These are phyloP conservation scores for Avicennia marina DNA, from an alignment of 257 asterid genomes.

Conservation along the genomic window DNA sequence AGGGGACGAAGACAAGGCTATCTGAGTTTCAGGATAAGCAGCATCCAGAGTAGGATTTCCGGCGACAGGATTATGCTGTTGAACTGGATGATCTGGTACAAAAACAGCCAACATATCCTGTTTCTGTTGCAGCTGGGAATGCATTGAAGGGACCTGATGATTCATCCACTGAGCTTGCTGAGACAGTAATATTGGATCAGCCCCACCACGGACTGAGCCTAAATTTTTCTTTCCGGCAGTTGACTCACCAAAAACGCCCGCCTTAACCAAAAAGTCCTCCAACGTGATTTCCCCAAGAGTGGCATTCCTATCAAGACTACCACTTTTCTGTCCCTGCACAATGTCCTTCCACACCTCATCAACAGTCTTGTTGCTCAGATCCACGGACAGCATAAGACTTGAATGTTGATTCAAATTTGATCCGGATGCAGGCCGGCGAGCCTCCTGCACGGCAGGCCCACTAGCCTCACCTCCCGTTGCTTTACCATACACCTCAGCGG, in stretches of 20 bases:
- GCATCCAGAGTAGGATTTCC: conserved; percentile 50
- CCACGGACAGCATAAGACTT: conserved; percentile 43
- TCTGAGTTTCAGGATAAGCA: conserved; percentile 46
- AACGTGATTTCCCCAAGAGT: conserved; percentile 85
- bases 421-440: conserved; percentile 23
- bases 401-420: conserved; percentile 44
- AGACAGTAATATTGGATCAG: conserved; percentile 30
- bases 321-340: conserved; percentile 55
- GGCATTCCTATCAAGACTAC: conserved; percentile 46
- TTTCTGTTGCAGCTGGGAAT: conserved; percentile 44
- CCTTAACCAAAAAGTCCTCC: conserved; percentile 93
- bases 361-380: conserved; percentile 86
- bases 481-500: conserved; percentile 54
- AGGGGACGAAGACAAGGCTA: conserved; percentile 54
- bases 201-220: conserved; percentile 33
- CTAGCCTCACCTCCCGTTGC: conserved; percentile 29
- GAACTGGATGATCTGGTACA: conserved; percentile 53
- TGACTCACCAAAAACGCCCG: conserved; percentile 79
- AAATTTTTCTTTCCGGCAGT: conserved; percentile 23
- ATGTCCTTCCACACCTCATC: conserved; percentile 95
- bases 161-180: conserved; percentile 69
- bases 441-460: conserved; percentile 18
- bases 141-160: conserved; percentile 45
- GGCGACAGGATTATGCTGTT: conserved; percentile 44
- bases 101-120: conserved; percentile 34